Percentiles rank a stretch among this genome's conserved stretches.
phyloP scores from a whole-genome alignment of 805 yeast genomes.

The Myxozyma lipomycoides region DNA sequence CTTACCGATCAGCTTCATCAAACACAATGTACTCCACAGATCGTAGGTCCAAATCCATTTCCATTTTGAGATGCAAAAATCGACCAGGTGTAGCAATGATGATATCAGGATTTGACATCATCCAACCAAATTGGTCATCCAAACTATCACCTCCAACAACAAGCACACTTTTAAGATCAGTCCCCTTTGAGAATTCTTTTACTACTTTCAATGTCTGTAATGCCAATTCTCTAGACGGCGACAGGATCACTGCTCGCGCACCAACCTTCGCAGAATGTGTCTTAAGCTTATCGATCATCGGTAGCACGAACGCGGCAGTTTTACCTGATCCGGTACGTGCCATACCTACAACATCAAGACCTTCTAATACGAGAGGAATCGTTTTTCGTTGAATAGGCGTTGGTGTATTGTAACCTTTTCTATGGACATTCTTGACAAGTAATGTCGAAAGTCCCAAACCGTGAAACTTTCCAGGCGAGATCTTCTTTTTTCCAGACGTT shows the following conservation, averaged over 20 bases:
- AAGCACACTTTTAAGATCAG: constrained; percentile 74
- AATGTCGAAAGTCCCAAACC: constrained; percentile 61
- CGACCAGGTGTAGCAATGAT: constrained; percentile 97
- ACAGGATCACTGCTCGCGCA: constrained; percentile 77
- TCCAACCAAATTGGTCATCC: constrained; percentile 89
- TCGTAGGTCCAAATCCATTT: constrained; percentile 82
- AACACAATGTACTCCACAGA: constrained; percentile 87
- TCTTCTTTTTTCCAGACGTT: constrained; percentile 33
- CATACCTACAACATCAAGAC: constrained; percentile 97
- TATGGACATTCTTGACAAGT: constrained; percentile 62
- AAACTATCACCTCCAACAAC: constrained; percentile 98
- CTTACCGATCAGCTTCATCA: constrained; percentile 87
- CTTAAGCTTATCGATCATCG: constrained; percentile 80
- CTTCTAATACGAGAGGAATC: constrained; percentile 81
- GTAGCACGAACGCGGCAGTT: constrained; percentile 93
- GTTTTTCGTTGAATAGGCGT: constrained; percentile 98
- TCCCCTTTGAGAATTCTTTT: constrained; percentile 79
- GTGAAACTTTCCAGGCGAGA: constrained; percentile 53
- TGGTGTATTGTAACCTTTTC: constrained; percentile 89
- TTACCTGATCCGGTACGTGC: constrained; percentile 99
- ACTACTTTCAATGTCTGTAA: constrained; percentile 85
- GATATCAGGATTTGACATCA: constrained; percentile 93
- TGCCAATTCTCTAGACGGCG: constrained; percentile 97
- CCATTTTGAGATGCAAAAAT: constrained; percentile 90
- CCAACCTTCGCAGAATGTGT: constrained; percentile 79